Evolutionary conservation across 148 eudicot species (phyloP), one percentile per base, ranked within the genome.

Genomic region (Amaranthus palmeri): DNA sequence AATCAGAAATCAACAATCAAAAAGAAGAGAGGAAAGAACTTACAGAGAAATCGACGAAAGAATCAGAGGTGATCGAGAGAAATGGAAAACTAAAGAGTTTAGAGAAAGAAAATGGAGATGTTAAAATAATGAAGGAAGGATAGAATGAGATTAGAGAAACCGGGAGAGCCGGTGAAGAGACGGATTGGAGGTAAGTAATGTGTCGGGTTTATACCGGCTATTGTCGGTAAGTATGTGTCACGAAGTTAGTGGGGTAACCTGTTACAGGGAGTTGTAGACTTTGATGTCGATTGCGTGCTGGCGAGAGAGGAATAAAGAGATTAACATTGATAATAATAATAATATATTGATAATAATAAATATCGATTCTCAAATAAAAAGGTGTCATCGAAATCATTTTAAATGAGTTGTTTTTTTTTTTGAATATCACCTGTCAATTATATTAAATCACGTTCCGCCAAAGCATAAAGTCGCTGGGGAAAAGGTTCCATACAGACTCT

Each of bases 231-330:
- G 52, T 46, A 9, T 25, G 17, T 68, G 77, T 49, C 67, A 25
- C 10, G 65, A 56, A 10, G 58, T 8, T 36, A 8, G 63, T 15
- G 54, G 48, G 53, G 69, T 52, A 70, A 73, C 76, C 69, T 58
- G 61, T 62, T 54, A 54, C 65, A 10, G 11, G 49, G 12, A 15
- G 58, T 25, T 25, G 36, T 59, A n/a, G 8, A 41, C 8, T 51
- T 18, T 50, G 54, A 52, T 36, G 61, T 59, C 8, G 65, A 41
- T 76, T 65, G 79, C 79, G 79, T 77, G 75, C 70, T 71, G 72
- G 69, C 43, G 42, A 12, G 42, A 17, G 42, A 25, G 18, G 12
- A 15, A 58, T 25, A 25, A 25, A 25, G 36, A 25, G 36, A 25
- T 25, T 25, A 25, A 25, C 36, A 25, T 25, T 25, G 36, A 25